Base-by-base conservation (phyloP, 129 eudicot species). In the Apium graveolens region DNA sequence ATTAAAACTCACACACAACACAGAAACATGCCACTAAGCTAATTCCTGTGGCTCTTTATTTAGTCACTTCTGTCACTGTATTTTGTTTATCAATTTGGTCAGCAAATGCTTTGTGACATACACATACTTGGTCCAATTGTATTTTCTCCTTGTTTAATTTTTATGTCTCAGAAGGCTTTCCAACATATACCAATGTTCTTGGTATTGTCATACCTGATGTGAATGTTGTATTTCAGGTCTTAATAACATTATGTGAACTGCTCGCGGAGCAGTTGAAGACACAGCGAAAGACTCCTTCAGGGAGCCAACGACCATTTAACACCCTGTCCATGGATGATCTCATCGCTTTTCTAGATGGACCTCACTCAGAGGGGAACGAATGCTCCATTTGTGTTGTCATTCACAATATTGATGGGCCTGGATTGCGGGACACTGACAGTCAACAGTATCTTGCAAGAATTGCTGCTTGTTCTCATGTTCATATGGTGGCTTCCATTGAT, bases 391-490 rank as follows among this genome's bases (percentile, higher is more conserved):
- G 97, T 85, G 85, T 95, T 69, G 74, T 91, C 9, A 83, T 91
- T 77, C 97, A 95, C 85, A 95, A 91, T 77, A 95, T 95, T 57
- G 98, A 95, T 73, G 98, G 98, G 62, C 98, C 97, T 63, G 98
- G 87, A 13, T 82, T 91, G 84, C 92, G 98, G 49, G 99, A 92
- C 83, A 77, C 99, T 2, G 96, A 95, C 74, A 81, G 88, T 78
- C 98, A 95, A 66, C 96, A 95, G 69, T 83, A 78, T 83, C 90
- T 95, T 32, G 92, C 99, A 21, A 88, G 92, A 82, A 80, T 90
- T 11, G 95, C 99, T 60, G 94, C 97, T 80, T 92, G 96, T 79
- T 86, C 94, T 81, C 92, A 91, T 90, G 81, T 92, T 78, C 92
- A 90, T 55, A 65, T 92, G 74, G 89, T 91, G 81, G 97, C 98